These are phyloP conservation scores for Galeopsis tetrahit DNA, from an alignment of 257 asterid genomes.

Conservation along the genomic window DNA sequence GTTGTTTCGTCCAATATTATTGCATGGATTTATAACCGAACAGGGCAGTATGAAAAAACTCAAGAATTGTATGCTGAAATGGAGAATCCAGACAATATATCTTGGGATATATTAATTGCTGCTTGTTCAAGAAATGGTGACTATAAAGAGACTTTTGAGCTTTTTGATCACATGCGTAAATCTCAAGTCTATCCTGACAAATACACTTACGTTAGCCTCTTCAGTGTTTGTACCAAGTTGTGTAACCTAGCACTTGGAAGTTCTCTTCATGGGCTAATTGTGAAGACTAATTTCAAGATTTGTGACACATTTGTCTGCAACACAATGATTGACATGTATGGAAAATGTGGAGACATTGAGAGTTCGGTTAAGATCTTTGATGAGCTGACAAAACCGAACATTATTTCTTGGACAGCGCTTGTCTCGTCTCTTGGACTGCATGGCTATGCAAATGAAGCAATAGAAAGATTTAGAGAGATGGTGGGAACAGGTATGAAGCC, in stretches of 20 bases:
- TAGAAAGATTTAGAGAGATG: constrained; percentile 66
- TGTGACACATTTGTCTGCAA: constrained; percentile 74
- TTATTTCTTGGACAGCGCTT: constrained; percentile 75
- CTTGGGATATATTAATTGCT: constrained; percentile 88
- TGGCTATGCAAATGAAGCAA: constrained; percentile 68
- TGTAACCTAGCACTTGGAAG: constrained; percentile 77
- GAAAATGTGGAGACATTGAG: constrained; percentile 72
- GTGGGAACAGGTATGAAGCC: constrained; percentile 54
- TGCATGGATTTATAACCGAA: constrained; percentile 72
- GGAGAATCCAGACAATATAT: constrained; percentile 71
- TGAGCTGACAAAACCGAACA: constrained; percentile 49
- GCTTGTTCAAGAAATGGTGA: constrained; percentile 89
- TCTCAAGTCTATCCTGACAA: constrained; percentile 59
- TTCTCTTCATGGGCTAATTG: constrained; percentile 67
- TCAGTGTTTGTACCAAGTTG: constrained; percentile 64
- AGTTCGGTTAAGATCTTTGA: constrained; percentile 62
- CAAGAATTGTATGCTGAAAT: constrained; percentile 69
- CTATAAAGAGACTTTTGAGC: constrained; percentile 67
- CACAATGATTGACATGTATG: constrained; percentile 82
- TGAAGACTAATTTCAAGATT: constrained; percentile 47
- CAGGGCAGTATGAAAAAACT: constrained; percentile 66
- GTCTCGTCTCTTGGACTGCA: constrained; percentile 72
- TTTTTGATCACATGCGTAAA: constrained; percentile 68
- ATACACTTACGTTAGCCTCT: constrained; percentile 79
- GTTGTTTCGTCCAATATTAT: constrained; percentile 59